Base-by-base conservation (phyloP, 140 eudicot species). In the Senecio squalidus region DNA sequence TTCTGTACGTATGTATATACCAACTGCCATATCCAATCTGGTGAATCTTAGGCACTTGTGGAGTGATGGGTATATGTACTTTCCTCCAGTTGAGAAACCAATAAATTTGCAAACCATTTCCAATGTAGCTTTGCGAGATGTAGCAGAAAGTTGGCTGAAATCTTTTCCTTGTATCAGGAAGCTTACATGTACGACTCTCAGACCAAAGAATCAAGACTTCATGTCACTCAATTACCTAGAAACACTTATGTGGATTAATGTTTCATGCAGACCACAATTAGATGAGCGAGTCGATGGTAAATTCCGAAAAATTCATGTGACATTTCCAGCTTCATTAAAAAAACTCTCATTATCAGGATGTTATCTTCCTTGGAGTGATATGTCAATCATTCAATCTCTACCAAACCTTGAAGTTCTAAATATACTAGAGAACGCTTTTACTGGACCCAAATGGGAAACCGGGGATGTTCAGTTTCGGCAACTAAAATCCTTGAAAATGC, bases 381-480 rank as follows among this genome's bases (percentile, higher is more conserved):
- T 71, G 68, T 65, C 77, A 1, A 52, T 5, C 1, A 43, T 76
- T 15, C 74, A 74, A 17, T 30, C 40, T 9, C 30, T 76, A 33
- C 77, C 69, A 6, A 76, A 69, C 33, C 81, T 70, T 34, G 69
- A 76, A 20, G 76, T 70, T 70, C 74, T 70, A 5, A 76, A 70
- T 22, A 34, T 76, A 20, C 47, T 50, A 16, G 15, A 58, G 24
- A 9, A 40, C 9, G 64, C 77, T 4, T 76, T 76, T 9, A 31
- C 13, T 14, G 81, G 81, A 22, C 69, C 70, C 23, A 20, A 16
- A 11, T 10, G 80, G 76, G 61, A 69, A 18, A 66, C 58, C 1
- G 38, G 29, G 1, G 82, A 58, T 17, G 74, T 18, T 14, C 56
- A 58, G 34, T 76, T 71, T 70, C 57, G 29, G 0, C 30, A 34